Percentiles rank a stretch among this genome's conserved stretches.
Evolutionary conservation across 805 yeast genomes (phyloP).

Genomic region (Starmerella geochares): DNA sequence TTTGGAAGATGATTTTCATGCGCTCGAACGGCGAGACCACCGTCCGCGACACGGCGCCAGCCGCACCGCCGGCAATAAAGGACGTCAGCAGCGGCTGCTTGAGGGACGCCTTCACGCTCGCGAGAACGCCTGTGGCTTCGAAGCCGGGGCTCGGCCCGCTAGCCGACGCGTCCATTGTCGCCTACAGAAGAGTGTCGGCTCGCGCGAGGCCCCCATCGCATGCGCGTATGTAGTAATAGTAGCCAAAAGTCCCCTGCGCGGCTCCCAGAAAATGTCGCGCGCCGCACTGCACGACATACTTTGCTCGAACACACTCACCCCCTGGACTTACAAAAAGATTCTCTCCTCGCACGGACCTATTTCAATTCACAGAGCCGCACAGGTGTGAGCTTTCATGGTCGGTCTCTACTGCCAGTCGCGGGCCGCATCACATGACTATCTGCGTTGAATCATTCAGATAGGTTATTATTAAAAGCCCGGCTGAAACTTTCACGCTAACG

Average conservation of each 20-base stretch:
- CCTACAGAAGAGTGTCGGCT: neutral
- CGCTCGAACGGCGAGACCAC: slow-evolving; percentile 92
- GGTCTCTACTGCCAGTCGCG: too few relatives aligned
- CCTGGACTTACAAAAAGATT: too few relatives aligned
- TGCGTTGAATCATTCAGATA: neutral
- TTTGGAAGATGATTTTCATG: slow-evolving; percentile 81
- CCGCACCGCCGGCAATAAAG: slow-evolving; percentile 89
- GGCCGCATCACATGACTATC: neutral
- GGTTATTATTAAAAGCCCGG: neutral
- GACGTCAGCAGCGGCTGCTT: slow-evolving; percentile 46
- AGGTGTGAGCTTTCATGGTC: too few relatives aligned
- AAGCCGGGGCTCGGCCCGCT: neutral
- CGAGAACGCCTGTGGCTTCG: neutral
- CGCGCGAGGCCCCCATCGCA: neutral
- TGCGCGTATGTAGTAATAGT: slow-evolving; percentile 3
- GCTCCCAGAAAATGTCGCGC: too few relatives aligned
- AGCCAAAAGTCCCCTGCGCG: too few relatives aligned
- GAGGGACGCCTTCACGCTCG: neutral
- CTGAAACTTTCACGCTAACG: slow-evolving; percentile 1
- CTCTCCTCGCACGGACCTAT: too few relatives aligned
- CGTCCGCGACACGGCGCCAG: slow-evolving; percentile 90
- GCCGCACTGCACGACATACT: too few relatives aligned
- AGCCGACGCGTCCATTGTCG: slow-evolving; percentile 1
- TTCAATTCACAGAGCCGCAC: too few relatives aligned
- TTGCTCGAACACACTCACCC: too few relatives aligned